Evolutionary conservation across 331 rosid species (phyloP).

Genomic region (Quercus lobata): DNA sequence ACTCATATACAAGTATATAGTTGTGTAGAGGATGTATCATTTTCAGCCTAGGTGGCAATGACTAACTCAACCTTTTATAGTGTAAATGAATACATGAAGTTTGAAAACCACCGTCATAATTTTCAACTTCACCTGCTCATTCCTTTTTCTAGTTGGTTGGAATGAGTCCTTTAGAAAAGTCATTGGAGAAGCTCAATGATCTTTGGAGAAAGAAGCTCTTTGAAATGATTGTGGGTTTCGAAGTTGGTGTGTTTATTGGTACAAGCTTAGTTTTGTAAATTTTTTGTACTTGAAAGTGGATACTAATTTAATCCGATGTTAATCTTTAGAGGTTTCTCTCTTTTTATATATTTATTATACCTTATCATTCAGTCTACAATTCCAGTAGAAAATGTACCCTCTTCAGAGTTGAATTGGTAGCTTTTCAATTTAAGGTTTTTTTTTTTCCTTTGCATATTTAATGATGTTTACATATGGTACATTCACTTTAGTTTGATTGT

Average conservation of each 20-base stretch:
- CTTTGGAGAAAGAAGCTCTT: slow-evolving; percentile 89
- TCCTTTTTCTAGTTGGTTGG: slow-evolving; percentile 67
- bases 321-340: neutral
- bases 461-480: neutral
- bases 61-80: slow-evolving; percentile 32
- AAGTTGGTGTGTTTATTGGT: slow-evolving; percentile 55
- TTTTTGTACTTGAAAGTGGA: slow-evolving; percentile 8
- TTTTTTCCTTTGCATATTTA: slow-evolving; percentile 1
- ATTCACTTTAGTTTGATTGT: neutral
- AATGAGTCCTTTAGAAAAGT: slow-evolving; percentile 92
- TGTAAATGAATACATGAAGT: neutral
- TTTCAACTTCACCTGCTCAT: slow-evolving; percentile 20
- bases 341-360: slow-evolving; percentile 7
- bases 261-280: slow-evolving; percentile 57
- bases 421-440: neutral
- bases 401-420: slow-evolving; percentile 52
- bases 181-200: slow-evolving; percentile 93
- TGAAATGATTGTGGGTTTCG: slow-evolving; percentile 89
- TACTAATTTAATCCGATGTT: neutral
- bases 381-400: slow-evolving; percentile 44
- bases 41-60: slow-evolving; percentile 80
- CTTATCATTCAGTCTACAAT: slow-evolving; percentile 43
- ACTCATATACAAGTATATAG: neutral
- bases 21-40: slow-evolving; percentile 64
- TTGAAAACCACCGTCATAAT: slow-evolving; percentile 15